Conservation (phyloP, 441 rosid species). For the Erodium chrysanthum region DNA sequence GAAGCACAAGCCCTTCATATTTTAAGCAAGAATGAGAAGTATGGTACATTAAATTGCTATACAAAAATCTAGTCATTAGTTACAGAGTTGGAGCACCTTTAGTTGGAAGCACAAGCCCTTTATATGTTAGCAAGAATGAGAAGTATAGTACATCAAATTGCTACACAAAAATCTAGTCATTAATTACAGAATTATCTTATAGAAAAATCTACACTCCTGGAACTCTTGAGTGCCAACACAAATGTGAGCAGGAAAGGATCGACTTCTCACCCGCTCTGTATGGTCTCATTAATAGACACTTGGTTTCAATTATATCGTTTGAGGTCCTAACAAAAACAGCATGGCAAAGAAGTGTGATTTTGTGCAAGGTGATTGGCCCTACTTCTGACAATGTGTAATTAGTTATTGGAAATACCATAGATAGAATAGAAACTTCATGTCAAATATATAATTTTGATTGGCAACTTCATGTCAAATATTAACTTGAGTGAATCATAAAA, state of each 20-base stretch:
- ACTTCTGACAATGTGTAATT: neutral
- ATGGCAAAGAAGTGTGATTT: neutral
- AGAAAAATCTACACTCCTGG: neutral
- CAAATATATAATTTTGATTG: no score
- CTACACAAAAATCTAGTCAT: no score
- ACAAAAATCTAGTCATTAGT: no score
- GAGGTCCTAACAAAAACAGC: neutral
- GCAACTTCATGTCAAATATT: neutral
- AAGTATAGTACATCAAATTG: no score
- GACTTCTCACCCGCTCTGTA: neutral
- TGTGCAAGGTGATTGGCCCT: neutral
- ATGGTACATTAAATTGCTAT: no score
- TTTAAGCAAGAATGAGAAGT: no score
- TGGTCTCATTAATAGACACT: neutral
- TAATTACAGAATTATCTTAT: no score
- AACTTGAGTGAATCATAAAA: neutral
- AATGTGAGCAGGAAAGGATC: slow-evolving; percentile 1
- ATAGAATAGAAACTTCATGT: neutral
- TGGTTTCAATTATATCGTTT: neutral
- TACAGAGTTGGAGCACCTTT: no score
- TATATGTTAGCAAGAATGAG: no score
- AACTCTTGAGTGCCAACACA: neutral
- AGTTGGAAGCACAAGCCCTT: no score
- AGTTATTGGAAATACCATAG: neutral
- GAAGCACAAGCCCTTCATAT: neutral